phyloP scores from a whole-genome alignment of 352 stramenopile species.

The Thraustotheca clavata region DNA sequence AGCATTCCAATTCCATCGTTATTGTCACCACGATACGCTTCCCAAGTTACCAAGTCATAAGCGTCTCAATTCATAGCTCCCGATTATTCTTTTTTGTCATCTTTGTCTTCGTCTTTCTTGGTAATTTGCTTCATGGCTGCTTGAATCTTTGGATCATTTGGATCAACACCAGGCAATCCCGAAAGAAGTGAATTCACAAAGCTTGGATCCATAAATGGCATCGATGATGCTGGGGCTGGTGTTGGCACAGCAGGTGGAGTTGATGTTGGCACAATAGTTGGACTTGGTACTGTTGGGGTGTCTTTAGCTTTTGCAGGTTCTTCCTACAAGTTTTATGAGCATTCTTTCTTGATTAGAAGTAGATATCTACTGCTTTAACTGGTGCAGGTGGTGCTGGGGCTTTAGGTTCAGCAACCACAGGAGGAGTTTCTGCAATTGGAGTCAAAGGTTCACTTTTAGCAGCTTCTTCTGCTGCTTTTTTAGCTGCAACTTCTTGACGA shows the following conservation, averaged over 20 bases:
- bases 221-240: slow-evolving; percentile 61
- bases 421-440: slow-evolving; percentile 20
- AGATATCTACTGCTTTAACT: too few relatives aligned
- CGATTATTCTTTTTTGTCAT: slow-evolving; percentile 68
- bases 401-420: slow-evolving; percentile 21
- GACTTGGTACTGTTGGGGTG: too few relatives aligned
- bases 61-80: too few relatives aligned
- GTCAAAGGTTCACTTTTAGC: slow-evolving; percentile 26
- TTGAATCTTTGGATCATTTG: slow-evolving; percentile 89
- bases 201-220: slow-evolving; percentile 84
- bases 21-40: background rate
- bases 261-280: slow-evolving; percentile 15
- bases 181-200: slow-evolving; percentile 87
- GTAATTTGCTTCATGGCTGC: slow-evolving; percentile 84
- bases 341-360: too few relatives aligned
- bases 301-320: too few relatives aligned
- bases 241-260: slow-evolving; percentile 40
- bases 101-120: slow-evolving; percentile 73
- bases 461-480: slow-evolving; percentile 74
- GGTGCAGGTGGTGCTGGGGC: background rate
- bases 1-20: slow-evolving; percentile 1
- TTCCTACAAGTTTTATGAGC: too few relatives aligned
- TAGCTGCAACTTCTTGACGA: slow-evolving; percentile 90
- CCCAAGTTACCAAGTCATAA: background rate
- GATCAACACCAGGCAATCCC: slow-evolving; percentile 84